phyloP scores from a whole-genome alignment of 352 stramenopile genomes.

The Globisporangium viniferum region DNA sequence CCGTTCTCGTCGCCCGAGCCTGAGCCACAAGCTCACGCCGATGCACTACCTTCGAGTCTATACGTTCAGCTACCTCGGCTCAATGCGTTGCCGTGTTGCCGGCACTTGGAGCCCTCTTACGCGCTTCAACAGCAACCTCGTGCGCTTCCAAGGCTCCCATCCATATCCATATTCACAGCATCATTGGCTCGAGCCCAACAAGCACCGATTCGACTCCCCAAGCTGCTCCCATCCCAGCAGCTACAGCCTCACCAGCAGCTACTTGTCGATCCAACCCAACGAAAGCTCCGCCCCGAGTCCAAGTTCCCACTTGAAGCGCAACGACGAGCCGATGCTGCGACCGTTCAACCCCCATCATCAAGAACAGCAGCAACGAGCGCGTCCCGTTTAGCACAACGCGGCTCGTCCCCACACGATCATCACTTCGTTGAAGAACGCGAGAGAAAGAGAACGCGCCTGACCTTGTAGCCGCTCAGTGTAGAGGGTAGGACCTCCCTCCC shows the following conservation, averaged over 20 bases:
- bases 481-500: not conserved
- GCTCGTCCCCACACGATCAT: too few relatives aligned
- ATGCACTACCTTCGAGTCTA: not conserved
- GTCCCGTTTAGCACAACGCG: not conserved
- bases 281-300: not conserved
- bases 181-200: not conserved
- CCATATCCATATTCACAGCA: conserved; percentile 1
- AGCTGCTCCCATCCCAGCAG: not conserved
- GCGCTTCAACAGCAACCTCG: not conserved
- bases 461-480: not conserved
- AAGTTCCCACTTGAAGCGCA: not conserved
- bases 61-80: not conserved
- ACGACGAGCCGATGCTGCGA: not conserved
- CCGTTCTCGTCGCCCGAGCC: conserved; percentile 4
- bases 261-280: not conserved
- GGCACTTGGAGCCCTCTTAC: not conserved
- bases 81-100: not conserved
- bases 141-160: not conserved
- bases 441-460: not conserved
- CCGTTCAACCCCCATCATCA: not conserved
- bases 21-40: not conserved
- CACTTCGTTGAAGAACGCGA: too few relatives aligned
- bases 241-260: not conserved
- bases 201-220: not conserved
- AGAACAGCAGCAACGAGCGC: not conserved